These are phyloP conservation scores for Anthostomella pinea DNA, from an alignment of 2,329 filamentous ascomycete genomes.

Conservation along the genomic window DNA sequence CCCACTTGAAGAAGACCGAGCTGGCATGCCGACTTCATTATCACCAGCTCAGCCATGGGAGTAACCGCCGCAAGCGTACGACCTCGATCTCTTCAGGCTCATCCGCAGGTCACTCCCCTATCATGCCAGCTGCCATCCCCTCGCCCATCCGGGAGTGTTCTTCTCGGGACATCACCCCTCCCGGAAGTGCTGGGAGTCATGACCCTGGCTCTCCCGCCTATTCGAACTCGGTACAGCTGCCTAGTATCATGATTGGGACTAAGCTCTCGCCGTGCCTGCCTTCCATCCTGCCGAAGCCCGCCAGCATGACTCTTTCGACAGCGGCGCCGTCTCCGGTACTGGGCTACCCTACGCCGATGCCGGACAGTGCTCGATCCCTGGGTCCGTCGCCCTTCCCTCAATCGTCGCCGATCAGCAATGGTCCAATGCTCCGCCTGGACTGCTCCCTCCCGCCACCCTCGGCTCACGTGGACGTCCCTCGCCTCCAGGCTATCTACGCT, in stretches of 20 bases:
- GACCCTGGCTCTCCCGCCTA: conserved; percentile 42
- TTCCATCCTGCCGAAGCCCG: conserved; percentile 65
- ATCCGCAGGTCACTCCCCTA: conserved; percentile 53
- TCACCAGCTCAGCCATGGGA: conserved; percentile 80
- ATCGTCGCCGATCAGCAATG: conserved; percentile 38
- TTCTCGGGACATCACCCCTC: conserved; percentile 49
- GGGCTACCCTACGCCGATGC: conserved; percentile 40
- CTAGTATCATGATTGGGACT: conserved; percentile 49
- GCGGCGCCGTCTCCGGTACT: conserved; percentile 35
- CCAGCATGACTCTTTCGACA: conserved; percentile 45
- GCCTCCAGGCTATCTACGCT: conserved; percentile 68
- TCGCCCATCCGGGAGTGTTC: conserved; percentile 50
- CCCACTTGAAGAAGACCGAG: conserved; percentile 83
- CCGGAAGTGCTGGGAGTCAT: conserved; percentile 44
- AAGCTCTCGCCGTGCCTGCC: conserved; percentile 50
- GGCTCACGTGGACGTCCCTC: conserved; percentile 57
- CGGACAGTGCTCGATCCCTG: conserved; percentile 39
- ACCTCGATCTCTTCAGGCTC: conserved; percentile 66
- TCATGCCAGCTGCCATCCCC: conserved; percentile 44
- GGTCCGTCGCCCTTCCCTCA: conserved; percentile 45
- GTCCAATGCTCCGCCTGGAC: conserved; percentile 56
- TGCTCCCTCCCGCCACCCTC: conserved; percentile 46
- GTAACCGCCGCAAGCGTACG: conserved; percentile 74
- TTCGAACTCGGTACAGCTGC: conserved; percentile 47
- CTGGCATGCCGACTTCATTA: conserved; percentile 84